Percentiles rank a stretch among this genome's conserved stretches.
Conservation (phyloP, 306 rosid genomes). For the Vigna angularis region DNA sequence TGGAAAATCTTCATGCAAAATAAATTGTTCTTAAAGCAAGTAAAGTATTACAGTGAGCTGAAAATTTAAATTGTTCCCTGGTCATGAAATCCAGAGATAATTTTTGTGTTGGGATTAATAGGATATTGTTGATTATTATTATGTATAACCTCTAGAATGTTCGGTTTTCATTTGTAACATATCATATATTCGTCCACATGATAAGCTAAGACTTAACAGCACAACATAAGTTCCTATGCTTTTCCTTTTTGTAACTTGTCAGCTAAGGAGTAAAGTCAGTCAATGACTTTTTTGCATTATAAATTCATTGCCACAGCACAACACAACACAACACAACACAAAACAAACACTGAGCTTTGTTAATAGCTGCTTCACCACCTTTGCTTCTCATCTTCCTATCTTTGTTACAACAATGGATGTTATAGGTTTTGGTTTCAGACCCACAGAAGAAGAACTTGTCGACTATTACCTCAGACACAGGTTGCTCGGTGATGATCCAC, state of each 20-base stretch:
- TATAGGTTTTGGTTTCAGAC: slow-evolving; percentile 59
- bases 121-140: no score
- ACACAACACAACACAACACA: not conserved
- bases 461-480: slow-evolving; percentile 50
- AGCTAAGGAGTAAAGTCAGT: slow-evolving; percentile 34
- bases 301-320: not conserved
- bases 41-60: not conserved
- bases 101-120: no score
- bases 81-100: no score
- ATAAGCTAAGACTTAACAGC: no score
- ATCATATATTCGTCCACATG: no score
- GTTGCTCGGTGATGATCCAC: slow-evolving; percentile 26
- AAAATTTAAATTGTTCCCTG: no score
- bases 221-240: no score
- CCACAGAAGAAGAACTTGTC: slow-evolving; percentile 66
- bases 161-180: no score
- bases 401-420: slow-evolving; percentile 30
- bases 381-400: not conserved
- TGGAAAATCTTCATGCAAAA: no score
- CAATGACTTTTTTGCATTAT: slow-evolving; percentile 7
- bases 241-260: slow-evolving; percentile 9
- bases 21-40: no score
- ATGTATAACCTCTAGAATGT: no score
- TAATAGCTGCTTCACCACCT: not conserved
- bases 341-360: not conserved